Evolutionary conservation across 1,284 basidiomycete species (phyloP).

Genomic region (Pyrrhoderma noxium): DNA sequence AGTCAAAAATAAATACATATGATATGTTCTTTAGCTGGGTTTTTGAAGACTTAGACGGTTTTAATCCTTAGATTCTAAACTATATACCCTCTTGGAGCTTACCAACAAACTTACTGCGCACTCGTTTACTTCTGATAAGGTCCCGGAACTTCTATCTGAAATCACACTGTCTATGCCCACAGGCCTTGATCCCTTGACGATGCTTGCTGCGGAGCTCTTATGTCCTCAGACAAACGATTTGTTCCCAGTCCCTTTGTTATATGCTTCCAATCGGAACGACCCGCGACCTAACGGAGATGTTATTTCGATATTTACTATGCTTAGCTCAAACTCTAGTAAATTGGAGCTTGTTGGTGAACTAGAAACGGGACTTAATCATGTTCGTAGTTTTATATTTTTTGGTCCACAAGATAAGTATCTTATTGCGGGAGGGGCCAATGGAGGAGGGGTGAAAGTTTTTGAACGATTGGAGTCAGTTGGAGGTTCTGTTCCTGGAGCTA

Average conservation of each 20-base stretch:
- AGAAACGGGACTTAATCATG: constrained; percentile 27
- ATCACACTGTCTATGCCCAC: constrained; percentile 41
- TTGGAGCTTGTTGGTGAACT: constrained; percentile 23
- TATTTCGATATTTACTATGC: constrained; percentile 44
- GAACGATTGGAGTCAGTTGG: constrained; percentile 23
- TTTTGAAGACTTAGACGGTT: too few relatives aligned
- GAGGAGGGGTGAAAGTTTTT: constrained; percentile 29
- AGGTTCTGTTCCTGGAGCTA: constrained; percentile 15
- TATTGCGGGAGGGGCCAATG: constrained; percentile 26
- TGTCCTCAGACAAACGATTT: constrained; percentile 38
- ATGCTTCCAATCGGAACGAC: constrained; percentile 59
- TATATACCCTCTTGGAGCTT: constrained; percentile 65
- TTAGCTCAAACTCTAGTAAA: constrained; percentile 8
- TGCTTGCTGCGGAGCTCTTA: constrained; percentile 53
- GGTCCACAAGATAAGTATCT: constrained; percentile 25
- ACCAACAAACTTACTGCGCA: constrained; percentile 49
- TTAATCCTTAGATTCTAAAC: constrained; percentile 35
- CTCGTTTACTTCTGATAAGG: constrained; percentile 28
- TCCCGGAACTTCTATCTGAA: constrained; percentile 35
- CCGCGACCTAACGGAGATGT: constrained; percentile 53
- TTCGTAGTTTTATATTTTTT: constrained; percentile 27
- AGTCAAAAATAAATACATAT: constrained; percentile 20
- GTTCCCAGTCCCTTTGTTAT: constrained; percentile 44
- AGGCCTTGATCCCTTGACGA: constrained; percentile 28
- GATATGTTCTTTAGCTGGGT: too few relatives aligned